Conservation (phyloP, 129 eudicot species). For the Tagetes erecta region DNA sequence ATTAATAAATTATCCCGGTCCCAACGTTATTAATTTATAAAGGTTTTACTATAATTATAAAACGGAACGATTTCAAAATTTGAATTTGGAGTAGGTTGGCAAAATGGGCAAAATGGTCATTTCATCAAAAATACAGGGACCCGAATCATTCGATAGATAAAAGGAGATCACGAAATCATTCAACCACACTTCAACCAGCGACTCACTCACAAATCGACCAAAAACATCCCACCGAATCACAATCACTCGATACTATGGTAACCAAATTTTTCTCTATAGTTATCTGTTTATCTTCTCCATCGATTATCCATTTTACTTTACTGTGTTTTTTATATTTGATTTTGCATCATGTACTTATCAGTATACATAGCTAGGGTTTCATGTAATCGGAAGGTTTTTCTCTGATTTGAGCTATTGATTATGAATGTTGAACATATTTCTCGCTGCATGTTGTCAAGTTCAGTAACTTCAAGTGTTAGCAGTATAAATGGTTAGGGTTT, state of each 20-base stretch:
- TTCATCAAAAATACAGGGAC: slow-evolving; percentile 13
- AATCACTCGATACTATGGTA: slow-evolving; percentile 32
- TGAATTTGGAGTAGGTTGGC: slow-evolving; percentile 16
- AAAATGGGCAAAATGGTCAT: slow-evolving; percentile 37
- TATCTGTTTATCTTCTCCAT: background rate
- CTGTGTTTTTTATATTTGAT: background rate
- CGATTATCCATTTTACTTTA: background rate
- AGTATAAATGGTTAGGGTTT: slow-evolving; percentile 20
- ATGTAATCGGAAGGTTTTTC: slow-evolving; percentile 18
- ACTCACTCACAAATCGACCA: background rate
- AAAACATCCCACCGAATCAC: slow-evolving; percentile 18
- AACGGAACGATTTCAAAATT: slow-evolving; percentile 18
- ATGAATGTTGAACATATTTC: slow-evolving; percentile 11
- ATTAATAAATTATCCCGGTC: too few relatives aligned
- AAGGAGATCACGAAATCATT: slow-evolving; percentile 3
- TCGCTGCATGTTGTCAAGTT: background rate
- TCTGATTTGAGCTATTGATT: slow-evolving; percentile 20
- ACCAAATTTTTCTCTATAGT: slow-evolving; percentile 12
- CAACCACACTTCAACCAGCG: background rate
- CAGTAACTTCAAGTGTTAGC: background rate
- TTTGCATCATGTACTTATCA: slow-evolving; percentile 3
- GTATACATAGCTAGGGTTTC: slow-evolving; percentile 20
- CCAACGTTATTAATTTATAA: too few relatives aligned
- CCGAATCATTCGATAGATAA: slow-evolving; percentile 23
- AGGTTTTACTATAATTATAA: background rate